Evolutionary conservation across 352 stramenopile genomes (phyloP).

Genomic region (Nothophytophthora sp.): DNA sequence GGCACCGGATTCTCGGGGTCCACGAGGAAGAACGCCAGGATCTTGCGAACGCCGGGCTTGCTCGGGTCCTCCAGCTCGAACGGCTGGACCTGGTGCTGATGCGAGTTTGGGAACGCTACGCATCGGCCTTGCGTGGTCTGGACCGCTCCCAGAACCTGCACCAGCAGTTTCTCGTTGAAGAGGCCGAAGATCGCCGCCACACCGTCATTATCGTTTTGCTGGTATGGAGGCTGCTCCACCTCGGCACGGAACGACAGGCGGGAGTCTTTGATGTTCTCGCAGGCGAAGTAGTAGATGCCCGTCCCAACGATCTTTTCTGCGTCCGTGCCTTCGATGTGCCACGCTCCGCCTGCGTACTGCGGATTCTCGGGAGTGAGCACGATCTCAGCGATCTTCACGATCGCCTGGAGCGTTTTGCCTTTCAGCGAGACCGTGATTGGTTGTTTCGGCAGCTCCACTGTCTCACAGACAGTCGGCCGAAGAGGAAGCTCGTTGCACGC

Average conservation of each 20-base stretch:
- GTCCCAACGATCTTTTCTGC: conserved; percentile 47
- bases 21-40: conserved; percentile 51
- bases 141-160: conserved; percentile 27
- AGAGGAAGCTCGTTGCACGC: conserved; percentile 6
- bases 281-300: conserved; percentile 53
- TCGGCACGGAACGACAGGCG: conserved; percentile 33
- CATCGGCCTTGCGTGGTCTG: conserved; percentile 23
- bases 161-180: conserved; percentile 15
- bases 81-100: conserved; percentile 47
- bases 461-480: conserved; percentile 13
- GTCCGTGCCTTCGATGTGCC: conserved; percentile 51
- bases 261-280: conserved; percentile 49
- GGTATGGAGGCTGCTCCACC: conserved; percentile 24
- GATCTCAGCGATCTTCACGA: conserved; percentile 58
- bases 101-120: conserved; percentile 41
- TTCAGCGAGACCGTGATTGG: conserved; percentile 8
- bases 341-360: conserved; percentile 37
- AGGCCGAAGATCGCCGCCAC: conserved; percentile 33
- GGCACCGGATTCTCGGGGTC: conserved; percentile 28
- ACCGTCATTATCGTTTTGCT: conserved; percentile 32
- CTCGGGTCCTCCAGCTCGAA: conserved; percentile 39
- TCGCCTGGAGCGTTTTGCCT: conserved; percentile 33
- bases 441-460: not conserved
- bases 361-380: conserved; percentile 41
- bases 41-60: conserved; percentile 39